Evolutionary conservation across 1,284 basidiomycete species (phyloP), one percentile per base, ranked within the genome.

Genomic region (Baeospora myosura): DNA sequence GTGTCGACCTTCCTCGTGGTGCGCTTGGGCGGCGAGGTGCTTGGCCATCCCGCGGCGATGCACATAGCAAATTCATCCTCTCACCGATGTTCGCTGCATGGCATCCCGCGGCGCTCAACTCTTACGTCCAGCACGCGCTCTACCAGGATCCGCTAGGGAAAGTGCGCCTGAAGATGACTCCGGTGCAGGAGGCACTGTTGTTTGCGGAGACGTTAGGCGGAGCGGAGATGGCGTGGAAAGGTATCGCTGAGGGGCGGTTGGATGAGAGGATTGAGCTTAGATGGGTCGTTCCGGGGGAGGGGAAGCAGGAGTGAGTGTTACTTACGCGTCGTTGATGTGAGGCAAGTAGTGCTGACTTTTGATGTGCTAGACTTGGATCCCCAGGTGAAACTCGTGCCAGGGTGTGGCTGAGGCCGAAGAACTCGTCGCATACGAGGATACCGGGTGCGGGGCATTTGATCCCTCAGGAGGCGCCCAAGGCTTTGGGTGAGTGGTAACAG

Each of bases 61-160:
- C 87, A 0, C 56, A 70, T 2, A 53, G 55, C 14, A 58, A 62
- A 1, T 76, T 91, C 51, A 52, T 63, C 24, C 60, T 68, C 23
- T 75, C 69, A 10, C 71, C 80, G 0, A 93, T 90, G 68, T 94
- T 90, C 59, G 51, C 58, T 4, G 62, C 66, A 1, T 94, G 90
- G 89, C 70, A 92, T 54, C 72, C 77, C 0, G 71, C 66, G 0
- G 80, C 80, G 3, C 71, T 95, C 24, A 63, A 74, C 11, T 49
- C 71, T 3, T 93, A 91, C 57, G 63, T 91, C 25, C 67, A 80
- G 14, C 74, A 80, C 49, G 86, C 73, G 3, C 64, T 90, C 4
- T 69, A 71, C 44, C 51, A 46, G 14, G 56, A 60, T 38, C 8
- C 53, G 7, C 43, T 48, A 16, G 63, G 64, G 0, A 61, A 61